Base-by-base conservation (phyloP, 2,329 filamentous ascomycete species). In the Teratosphaeria pseudoeucalypti region DNA sequence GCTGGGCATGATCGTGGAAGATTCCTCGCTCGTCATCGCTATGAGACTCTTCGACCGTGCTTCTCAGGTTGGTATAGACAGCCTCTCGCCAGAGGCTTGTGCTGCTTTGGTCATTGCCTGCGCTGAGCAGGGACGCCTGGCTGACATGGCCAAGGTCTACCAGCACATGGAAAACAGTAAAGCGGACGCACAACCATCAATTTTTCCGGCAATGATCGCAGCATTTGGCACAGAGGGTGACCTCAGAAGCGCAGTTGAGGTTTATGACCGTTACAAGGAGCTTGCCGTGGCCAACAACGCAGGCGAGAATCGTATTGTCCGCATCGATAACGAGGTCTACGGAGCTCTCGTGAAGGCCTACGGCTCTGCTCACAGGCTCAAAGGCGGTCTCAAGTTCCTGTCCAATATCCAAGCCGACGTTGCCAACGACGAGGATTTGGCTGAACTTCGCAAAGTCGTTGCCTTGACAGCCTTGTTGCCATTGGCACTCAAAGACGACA, bases 191-290 rank as follows among this genome's bases (percentile, higher is more conserved):
- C 85, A 87, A 60, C 87, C 90, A 6, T 85, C 87, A 54, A 89
- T 92, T 57, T 97, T 96, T 75, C 88, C 91, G 1, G 83, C 87
- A 19, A 96, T 99, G 89, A 96, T 99, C 72, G 86, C 88, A n/a
- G 91, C 92, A 0, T 97, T 96, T 71, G 90, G 90, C 62, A 82
- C 83, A 52, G 83, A 82, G 11, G 89, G 91, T 56, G 91, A 97
- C 71, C 77, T 97, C 53, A 81, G 86, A 67, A 95, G 89, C 66
- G 94, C 92, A 23, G 89, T 97, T 6, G 91, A 96, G 72, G 91
- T 90, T 75, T 99, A 96, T 76, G 92, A 95, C 64, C 90, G 96
- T 75, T 97, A 97, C 80, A 90, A 90, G 70, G 83, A 85, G 54
- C 80, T 96, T 52, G 92, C 92, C n/a, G 84, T 97, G 57, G 85